Evolutionary conservation across 1,284 basidiomycete genomes (phyloP), one percentile per base, ranked within the genome.

Genomic region (Naganishia liquefaciens): DNA sequence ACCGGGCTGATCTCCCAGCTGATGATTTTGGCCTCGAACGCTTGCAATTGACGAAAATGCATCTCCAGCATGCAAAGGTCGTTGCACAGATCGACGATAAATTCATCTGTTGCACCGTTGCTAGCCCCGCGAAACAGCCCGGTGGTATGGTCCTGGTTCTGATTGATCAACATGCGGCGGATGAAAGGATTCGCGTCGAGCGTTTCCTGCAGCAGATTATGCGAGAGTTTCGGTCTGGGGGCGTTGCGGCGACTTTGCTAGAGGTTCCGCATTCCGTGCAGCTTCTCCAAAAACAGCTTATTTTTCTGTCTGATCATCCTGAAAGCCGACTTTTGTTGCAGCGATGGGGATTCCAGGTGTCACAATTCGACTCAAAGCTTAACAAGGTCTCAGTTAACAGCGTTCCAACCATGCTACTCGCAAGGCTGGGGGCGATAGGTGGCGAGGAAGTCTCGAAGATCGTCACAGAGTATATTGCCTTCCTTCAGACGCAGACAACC

Each of bases 131-230:
- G 62, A 50, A 62, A 1, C n/a, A 55, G 50, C 19, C 33, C n/a
- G 10, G 62, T 1, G 65, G 76, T 21, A 55, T 40, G 19, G 68
- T 72, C 0, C 69, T 97, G 37, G 82, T 93, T 28, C 82, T 96
- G 64, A 83, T 98, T 50, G 94, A 98, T 79, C 94, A 98, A 76
- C 94, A 98, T 74, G 94, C 94, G 5, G 94, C 93, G 9, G 91
- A 96, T 74, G 94, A 98, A 78, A 86, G 94, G 10, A 81, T 94
- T 33, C 85, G 91, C 25, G 89, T 96, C 53, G 94, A 98, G 77
- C 80, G 81, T n/a, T 88, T 91, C 73, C 81, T 94, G 63, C 82
- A 82, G 68, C 84, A 86, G 60, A 76, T 91, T 23, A 90, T 89
- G 75, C 42, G 67, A 6, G 85, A 86, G 4, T 91, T 88, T 73